Conservation (phyloP, 1,139 yeast species). For the Hansenula anomala region DNA sequence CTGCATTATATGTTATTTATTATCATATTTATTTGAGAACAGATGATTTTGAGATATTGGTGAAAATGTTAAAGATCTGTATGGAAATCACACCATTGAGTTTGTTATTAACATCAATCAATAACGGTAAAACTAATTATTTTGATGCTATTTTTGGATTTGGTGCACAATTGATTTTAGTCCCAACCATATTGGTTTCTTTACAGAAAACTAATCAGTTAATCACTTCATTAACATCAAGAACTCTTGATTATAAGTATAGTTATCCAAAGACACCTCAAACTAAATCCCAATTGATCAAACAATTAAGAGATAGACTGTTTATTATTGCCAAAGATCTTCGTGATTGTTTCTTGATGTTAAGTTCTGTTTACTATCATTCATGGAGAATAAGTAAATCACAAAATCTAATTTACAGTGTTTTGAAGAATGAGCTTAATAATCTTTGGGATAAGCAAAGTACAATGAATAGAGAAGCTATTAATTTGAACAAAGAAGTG, state of each 20-base stretch:
- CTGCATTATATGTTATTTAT: slow-evolving; percentile 20
- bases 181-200: slow-evolving; percentile 15
- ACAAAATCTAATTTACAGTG: slow-evolving; percentile 23
- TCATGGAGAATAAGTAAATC: slow-evolving; percentile 46
- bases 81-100: slow-evolving; percentile 17
- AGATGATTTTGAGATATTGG: slow-evolving; percentile 4
- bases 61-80: slow-evolving; percentile 10
- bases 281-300: slow-evolving; percentile 1
- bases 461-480: slow-evolving; percentile 14
- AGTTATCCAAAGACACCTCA: slow-evolving; percentile 13
- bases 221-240: slow-evolving; percentile 15
- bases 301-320: slow-evolving; percentile 13
- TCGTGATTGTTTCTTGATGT: slow-evolving; percentile 19
- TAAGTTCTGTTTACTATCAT: slow-evolving; percentile 39
- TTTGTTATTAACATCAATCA: slow-evolving; percentile 16
- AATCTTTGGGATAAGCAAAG: slow-evolving; percentile 22
- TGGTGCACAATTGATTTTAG: slow-evolving; percentile 18
- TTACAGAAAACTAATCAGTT: slow-evolving; percentile 21
- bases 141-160: slow-evolving; percentile 20
- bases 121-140: slow-evolving; percentile 22
- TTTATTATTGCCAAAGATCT: slow-evolving; percentile 15
- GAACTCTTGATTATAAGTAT: slow-evolving; percentile 22
- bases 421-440: slow-evolving; percentile 26
- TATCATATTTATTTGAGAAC: slow-evolving; percentile 19
- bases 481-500: slow-evolving; percentile 7